Conservation (phyloP, 129 eudicot species). For the Chrysanthemum makinoi region DNA sequence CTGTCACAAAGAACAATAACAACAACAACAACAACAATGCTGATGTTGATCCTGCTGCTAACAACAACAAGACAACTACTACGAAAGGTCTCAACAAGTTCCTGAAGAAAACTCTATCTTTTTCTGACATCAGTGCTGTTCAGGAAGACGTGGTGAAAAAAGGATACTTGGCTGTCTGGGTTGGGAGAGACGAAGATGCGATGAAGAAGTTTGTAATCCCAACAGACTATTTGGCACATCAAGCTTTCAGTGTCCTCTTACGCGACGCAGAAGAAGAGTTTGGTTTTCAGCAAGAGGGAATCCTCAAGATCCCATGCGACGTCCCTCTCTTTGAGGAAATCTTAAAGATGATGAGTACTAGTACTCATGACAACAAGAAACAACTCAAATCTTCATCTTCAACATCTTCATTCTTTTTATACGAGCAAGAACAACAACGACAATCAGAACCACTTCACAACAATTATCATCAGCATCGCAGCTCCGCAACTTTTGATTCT, state of each 20-base stretch:
- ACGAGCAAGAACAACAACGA: conserved; percentile 10
- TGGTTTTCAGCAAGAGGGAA: conserved; percentile 92
- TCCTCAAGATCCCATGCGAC: conserved; percentile 80
- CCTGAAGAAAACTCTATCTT: conserved; percentile 85
- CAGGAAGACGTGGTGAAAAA: conserved; percentile 48
- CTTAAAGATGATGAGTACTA: conserved; percentile 38
- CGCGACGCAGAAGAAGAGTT: conserved; percentile 94
- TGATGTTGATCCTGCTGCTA: neutral
- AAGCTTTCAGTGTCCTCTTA: conserved; percentile 62
- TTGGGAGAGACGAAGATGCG: conserved; percentile 49
- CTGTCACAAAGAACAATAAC: conserved; percentile 17
- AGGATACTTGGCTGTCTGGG: conserved; percentile 81
- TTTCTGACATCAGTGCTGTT: conserved; percentile 41
- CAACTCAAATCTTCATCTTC: conserved; percentile 35
- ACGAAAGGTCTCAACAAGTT: conserved; percentile 57
- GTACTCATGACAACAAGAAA: conserved; percentile 17
- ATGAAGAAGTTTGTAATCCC: conserved; percentile 83
- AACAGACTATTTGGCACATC: conserved; percentile 69
- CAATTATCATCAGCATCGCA: neutral
- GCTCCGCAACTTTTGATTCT: conserved; percentile 17
- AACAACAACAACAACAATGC: conserved; percentile 15
- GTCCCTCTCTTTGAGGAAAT: conserved; percentile 62
- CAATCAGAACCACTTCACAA: conserved; percentile 12
- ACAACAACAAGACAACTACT: neutral
- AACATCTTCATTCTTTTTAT: conserved; percentile 34